These are phyloP conservation scores for Saprolegnia diclina DNA, from an alignment of 352 stramenopile species.

Conservation along the genomic window DNA sequence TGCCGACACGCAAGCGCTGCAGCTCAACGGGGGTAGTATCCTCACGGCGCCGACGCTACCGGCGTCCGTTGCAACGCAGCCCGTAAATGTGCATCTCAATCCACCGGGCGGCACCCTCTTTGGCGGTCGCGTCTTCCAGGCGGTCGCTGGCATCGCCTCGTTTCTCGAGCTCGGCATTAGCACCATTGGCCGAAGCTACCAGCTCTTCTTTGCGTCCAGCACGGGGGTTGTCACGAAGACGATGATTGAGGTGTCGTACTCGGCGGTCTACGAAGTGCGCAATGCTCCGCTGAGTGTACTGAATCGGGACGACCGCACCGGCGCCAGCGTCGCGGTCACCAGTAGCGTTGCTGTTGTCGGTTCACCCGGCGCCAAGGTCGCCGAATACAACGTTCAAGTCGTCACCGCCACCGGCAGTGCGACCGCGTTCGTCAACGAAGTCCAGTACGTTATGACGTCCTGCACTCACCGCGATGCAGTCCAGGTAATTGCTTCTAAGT, in stretches of 20 bases:
- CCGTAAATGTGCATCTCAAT: constrained; percentile 69
- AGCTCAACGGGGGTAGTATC: constrained; percentile 59
- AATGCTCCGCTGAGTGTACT: constrained; percentile 39
- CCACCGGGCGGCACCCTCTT: constrained; percentile 45
- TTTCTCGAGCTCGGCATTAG: constrained; percentile 73
- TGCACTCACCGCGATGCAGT: constrained; percentile 25
- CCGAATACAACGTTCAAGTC: constrained; percentile 65
- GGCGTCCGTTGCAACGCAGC: constrained; percentile 37
- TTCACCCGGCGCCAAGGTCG: constrained; percentile 47
- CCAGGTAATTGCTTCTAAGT: constrained; percentile 11
- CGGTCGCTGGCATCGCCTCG: constrained; percentile 46
- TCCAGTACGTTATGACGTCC: constrained; percentile 27
- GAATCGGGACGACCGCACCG: constrained; percentile 50
- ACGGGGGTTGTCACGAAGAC: constrained; percentile 45
- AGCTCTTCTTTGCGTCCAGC: constrained; percentile 47
- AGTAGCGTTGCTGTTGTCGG: constrained; percentile 64
- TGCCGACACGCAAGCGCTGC: constrained; percentile 39
- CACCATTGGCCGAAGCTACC: constrained; percentile 63
- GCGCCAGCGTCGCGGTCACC: constrained; percentile 61
- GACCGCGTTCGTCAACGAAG: constrained; percentile 23
- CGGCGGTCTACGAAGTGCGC: constrained; percentile 57
- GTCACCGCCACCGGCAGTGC: constrained; percentile 49
- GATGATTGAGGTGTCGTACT: constrained; percentile 65
- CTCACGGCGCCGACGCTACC: constrained; percentile 50
- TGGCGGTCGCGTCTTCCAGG: constrained; percentile 40